Base-by-base conservation (phyloP, 2,329 filamentous ascomycete species). In the Bisporella sp. region DNA sequence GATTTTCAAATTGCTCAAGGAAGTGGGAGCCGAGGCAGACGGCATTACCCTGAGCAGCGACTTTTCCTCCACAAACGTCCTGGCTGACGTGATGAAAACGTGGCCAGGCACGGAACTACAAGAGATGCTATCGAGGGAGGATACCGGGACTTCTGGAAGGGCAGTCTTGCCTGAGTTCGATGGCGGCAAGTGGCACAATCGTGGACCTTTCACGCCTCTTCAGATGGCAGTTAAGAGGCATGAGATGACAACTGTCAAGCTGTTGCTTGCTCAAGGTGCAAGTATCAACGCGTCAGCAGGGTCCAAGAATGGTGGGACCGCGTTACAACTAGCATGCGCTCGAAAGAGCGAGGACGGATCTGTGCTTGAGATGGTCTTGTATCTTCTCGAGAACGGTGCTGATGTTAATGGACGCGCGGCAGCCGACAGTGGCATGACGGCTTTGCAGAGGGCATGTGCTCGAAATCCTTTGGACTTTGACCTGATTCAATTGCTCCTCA, bases 401-500 rank as follows among this genome's bases (percentile, higher is more conserved):
- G 40, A 49, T 32, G 41, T 49, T 9, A 49, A 49, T 32, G 46
- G 35, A 30, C 21, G 5, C 37, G 46, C 46, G 33, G 46, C 46
- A 28, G 37, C 33, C 35, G 46, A 48, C n/a, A 6, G 37, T 41
- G 46, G 46, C 46, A 41, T 41, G 37, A 49, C 47, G 12, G 40
- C 47, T 45, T 45, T 49, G 31, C 47, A 49, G 31, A 33, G 32
- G 21, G 47, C 47, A 43, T 32, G 28, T 44, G 39, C 39, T 43
- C 30, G 28, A 35, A 45, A 49, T 35, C 40, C 21, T 33, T 28
- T 45, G 30, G 41, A 49, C 40, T 43, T 45, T 9, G 41, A 32
- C 13, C 4, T 44, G 39, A 49, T 49, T 45, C 35, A 48, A 41
- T 41, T 48, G 46, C 42, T 47, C 21, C 42, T 53, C 42, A 51